Conservation (phyloP, 2,329 filamentous ascomycete species). For the Trichoderma gracile region DNA sequence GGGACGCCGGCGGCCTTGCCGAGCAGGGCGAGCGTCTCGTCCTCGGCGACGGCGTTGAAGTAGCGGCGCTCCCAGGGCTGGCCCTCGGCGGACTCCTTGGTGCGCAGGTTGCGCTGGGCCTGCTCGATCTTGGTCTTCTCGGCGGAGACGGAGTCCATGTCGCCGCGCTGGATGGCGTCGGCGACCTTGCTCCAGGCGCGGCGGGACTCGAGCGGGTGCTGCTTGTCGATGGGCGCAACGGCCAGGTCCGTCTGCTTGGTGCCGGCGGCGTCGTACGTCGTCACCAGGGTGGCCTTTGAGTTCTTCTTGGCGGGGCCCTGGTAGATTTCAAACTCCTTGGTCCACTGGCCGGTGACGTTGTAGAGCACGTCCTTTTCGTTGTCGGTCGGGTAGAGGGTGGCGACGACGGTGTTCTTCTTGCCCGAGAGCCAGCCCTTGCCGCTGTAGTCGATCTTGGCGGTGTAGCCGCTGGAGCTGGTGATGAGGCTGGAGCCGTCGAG, state of each 20-base stretch:
- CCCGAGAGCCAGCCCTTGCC: conserved; percentile 94
- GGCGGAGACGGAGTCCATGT: conserved; percentile 75
- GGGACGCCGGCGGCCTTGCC: conserved; percentile 51
- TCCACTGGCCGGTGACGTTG: conserved; percentile 90
- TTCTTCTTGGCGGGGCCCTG: conserved; percentile 59
- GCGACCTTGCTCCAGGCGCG: conserved; percentile 88
- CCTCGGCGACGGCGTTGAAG: conserved; percentile 62
- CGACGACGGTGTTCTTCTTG: conserved; percentile 90
- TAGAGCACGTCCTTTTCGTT: conserved; percentile 74
- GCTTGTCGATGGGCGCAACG: conserved; percentile 71
- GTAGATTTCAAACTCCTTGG: conserved; percentile 75
- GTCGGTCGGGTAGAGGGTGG: conserved; percentile 69
- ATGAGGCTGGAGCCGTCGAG: conserved; percentile 85
- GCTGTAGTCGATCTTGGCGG: conserved; percentile 87
- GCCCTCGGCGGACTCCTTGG: conserved; percentile 72
- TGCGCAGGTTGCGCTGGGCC: conserved; percentile 73
- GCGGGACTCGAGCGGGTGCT: conserved; percentile 84
- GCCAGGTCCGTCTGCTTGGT: conserved; percentile 65
- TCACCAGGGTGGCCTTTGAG: conserved; percentile 51
- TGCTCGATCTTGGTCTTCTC: conserved; percentile 92
- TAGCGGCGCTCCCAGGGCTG: conserved; percentile 80
- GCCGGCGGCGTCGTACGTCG: conserved; percentile 61
- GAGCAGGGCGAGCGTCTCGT: conserved; percentile 48
- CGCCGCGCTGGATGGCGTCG: conserved; percentile 73
- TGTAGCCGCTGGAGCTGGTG: conserved; percentile 80